phyloP scores from a whole-genome alignment of 2,329 filamentous ascomycete species.

The Neofusicoccum sp. region DNA sequence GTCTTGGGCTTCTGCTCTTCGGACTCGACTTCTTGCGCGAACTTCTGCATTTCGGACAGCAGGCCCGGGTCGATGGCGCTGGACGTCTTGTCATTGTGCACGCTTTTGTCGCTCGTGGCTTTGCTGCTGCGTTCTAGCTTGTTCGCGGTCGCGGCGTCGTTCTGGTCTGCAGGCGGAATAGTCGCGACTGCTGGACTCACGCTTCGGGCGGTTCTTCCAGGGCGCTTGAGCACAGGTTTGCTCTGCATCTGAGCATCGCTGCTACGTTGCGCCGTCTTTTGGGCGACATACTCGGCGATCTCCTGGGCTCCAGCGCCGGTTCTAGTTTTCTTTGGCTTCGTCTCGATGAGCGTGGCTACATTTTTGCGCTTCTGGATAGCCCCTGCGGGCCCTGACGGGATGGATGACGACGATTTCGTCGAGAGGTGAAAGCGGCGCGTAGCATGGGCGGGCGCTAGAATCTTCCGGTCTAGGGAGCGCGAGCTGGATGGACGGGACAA shows the following conservation, averaged over 20 bases:
- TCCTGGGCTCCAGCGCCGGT: background rate
- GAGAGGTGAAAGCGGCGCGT: constrained; percentile 20
- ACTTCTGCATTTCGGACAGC: constrained; percentile 36
- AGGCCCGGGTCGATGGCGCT: constrained; percentile 29
- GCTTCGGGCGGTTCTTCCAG: constrained; percentile 8
- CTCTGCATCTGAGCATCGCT: background rate
- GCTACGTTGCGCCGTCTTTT: background rate
- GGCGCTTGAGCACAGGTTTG: constrained; percentile 1
- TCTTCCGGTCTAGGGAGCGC: background rate
- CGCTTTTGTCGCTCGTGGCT: background rate
- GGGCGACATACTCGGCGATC: background rate
- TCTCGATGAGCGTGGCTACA: constrained; percentile 20
- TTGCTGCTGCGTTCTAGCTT: constrained; percentile 2
- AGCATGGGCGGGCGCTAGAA: background rate
- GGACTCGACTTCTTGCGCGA: constrained; percentile 36
- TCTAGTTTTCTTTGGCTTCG: constrained; percentile 15
- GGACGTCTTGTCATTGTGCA: background rate
- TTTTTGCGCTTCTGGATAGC: constrained; percentile 17
- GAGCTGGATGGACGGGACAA: background rate
- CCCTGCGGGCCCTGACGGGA: background rate
- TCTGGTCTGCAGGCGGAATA: background rate
- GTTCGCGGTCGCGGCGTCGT: constrained; percentile 19
- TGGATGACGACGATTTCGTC: background rate
- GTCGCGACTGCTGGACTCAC: background rate
- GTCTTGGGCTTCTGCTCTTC: constrained; percentile 23